phyloP scores from a whole-genome alignment of 495 filamentous ascomycete species.

The Lasiosphaeris hirsuta region DNA sequence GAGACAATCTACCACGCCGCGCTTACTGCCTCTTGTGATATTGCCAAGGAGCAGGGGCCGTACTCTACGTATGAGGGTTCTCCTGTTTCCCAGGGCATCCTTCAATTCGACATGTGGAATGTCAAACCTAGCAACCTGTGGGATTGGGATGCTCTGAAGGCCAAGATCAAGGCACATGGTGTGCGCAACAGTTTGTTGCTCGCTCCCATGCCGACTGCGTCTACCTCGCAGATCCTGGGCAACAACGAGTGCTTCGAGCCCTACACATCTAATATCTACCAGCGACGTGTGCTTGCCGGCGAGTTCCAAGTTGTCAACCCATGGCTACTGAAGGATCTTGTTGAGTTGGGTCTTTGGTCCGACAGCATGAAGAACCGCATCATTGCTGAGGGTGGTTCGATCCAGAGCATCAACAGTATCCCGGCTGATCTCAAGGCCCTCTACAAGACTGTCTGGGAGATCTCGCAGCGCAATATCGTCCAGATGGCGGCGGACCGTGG shows the following conservation, averaged over 20 bases:
- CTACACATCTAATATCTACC: constrained; percentile 99
- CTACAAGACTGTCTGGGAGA: constrained; percentile 99
- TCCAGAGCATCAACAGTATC: constrained; percentile 95
- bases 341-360: constrained; percentile 97
- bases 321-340: constrained; percentile 96
- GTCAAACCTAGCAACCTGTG: constrained; percentile 89
- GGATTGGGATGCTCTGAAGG: constrained; percentile 92
- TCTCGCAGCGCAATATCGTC: constrained; percentile 90
- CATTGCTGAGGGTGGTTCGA: constrained; percentile 92
- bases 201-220: constrained; percentile 96
- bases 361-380: constrained; percentile 99
- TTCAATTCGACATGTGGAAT: constrained; percentile 99
- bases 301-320: constrained; percentile 99
- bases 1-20: constrained; percentile 99
- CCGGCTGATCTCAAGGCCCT: constrained; percentile 92
- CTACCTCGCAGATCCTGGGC: constrained; percentile 92
- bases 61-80: constrained; percentile 92
- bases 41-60: constrained; percentile 76
- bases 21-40: constrained; percentile 79
- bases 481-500: constrained; percentile 98
- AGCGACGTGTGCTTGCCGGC: constrained; percentile 92
- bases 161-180: constrained; percentile 83
- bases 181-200: constrained; percentile 92
- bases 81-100: constrained; percentile 89
- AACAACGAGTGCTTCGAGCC: constrained; percentile 99